Evolutionary conservation across 768 basidiomycete genomes (phyloP).

Genomic region (Trametes sanguinea): DNA sequence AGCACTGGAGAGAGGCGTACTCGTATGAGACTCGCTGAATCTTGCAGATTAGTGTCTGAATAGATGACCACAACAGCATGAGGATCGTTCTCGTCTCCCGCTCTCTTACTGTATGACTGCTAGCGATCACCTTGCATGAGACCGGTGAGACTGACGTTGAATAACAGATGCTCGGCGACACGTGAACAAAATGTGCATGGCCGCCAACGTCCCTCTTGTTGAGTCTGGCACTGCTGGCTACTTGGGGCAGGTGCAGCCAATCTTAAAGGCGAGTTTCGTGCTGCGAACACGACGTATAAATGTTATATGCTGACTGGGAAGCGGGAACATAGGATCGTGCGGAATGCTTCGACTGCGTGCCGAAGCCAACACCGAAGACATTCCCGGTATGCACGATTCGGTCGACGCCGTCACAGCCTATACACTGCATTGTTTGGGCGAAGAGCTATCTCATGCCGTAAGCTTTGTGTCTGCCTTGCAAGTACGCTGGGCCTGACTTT

Average conservation of each 20-base stretch:
- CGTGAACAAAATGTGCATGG: constrained; percentile 98
- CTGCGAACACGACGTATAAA: too few species aligned
- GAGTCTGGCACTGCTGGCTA: constrained; percentile 98
- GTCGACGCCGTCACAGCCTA: constrained; percentile 94
- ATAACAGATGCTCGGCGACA: constrained; percentile 84
- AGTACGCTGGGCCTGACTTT: not conserved
- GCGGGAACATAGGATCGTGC: constrained; percentile 62
- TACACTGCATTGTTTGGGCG: constrained; percentile 99
- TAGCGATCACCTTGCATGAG: too few species aligned
- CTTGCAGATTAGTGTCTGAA: too few species aligned
- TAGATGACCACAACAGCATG: too few species aligned
- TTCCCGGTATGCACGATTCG: constrained; percentile 98
- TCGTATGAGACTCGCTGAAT: too few species aligned
- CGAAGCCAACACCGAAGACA: constrained; percentile 89
- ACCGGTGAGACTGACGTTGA: not conserved
- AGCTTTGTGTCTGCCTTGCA: constrained; percentile 27
- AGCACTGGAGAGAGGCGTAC: too few species aligned
- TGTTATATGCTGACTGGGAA: not conserved
- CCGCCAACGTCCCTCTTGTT: constrained; percentile 84
- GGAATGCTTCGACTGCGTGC: constrained; percentile 96
- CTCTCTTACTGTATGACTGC: too few species aligned
- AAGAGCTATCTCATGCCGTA: constrained; percentile 95
- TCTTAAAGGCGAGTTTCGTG: constrained; percentile 66
- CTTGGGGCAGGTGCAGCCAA: constrained; percentile 93
- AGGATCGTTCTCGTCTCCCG: too few species aligned